These are phyloP conservation scores for Rhynchospora breviuscula DNA, from an alignment of 176 grass and related monocot species.

Conservation along the genomic window DNA sequence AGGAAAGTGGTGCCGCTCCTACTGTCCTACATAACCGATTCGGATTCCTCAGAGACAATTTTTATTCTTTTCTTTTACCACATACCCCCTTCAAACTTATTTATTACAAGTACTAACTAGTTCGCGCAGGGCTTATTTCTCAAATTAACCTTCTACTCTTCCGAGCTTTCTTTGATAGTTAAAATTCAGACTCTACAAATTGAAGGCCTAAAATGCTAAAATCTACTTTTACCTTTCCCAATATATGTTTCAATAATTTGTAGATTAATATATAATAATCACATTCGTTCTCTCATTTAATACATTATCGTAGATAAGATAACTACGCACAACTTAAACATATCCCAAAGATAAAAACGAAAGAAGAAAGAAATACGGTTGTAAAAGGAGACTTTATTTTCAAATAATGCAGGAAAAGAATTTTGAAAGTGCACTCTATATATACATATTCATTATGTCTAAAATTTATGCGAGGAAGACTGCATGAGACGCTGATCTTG, in stretches of 20 bases:
- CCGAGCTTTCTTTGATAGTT: too few species aligned
- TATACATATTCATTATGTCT: neutral
- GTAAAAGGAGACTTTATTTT: neutral
- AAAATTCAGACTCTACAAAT: too few species aligned
- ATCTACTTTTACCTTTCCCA: too few species aligned
- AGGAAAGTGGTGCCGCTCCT: neutral
- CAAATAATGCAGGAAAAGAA: neutral
- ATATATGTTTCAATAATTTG: neutral
- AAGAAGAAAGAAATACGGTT: neutral
- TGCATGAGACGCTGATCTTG: neutral
- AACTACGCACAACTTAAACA: neutral
- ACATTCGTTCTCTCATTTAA: neutral
- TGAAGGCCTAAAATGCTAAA: too few species aligned
- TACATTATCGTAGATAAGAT: neutral
- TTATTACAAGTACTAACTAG: too few species aligned
- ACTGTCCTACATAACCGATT: too few species aligned
- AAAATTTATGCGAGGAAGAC: neutral
- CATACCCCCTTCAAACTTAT: too few species aligned
- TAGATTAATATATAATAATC: neutral
- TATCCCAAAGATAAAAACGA: neutral
- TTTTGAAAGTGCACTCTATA: slow-evolving; percentile 7
- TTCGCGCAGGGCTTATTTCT: too few species aligned
- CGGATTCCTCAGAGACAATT: too few species aligned
- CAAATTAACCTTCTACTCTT: too few species aligned
- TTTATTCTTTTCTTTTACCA: too few species aligned